These are phyloP conservation scores for Parietaria judaica DNA, from an alignment of 306 rosid genomes.

Conservation along the genomic window DNA sequence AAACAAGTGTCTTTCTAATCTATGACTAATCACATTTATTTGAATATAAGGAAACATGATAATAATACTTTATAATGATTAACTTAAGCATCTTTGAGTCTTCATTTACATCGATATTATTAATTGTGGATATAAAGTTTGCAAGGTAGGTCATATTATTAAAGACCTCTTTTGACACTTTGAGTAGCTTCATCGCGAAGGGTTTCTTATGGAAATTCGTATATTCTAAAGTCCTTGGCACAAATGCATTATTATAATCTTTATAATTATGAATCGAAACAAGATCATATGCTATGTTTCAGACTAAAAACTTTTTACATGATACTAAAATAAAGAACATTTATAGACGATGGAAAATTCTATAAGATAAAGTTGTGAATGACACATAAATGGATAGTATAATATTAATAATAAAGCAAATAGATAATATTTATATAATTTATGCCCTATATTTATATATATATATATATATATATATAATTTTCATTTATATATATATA, in stretches of 20 bases:
- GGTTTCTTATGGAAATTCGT: too few relatives aligned
- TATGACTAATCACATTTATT: constrained; percentile 5
- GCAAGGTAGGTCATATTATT: constrained; percentile 14
- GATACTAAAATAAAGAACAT: neutral
- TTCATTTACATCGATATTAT: constrained; percentile 11
- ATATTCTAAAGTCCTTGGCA: neutral
- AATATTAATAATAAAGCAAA: too few relatives aligned
- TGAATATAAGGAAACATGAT: constrained; percentile 13
- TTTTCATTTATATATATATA: too few relatives aligned
- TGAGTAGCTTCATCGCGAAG: constrained; percentile 15
- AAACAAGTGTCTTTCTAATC: constrained; percentile 37
- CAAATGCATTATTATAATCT: neutral
- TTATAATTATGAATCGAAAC: neutral
- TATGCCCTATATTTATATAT: too few relatives aligned
- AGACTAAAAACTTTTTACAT: neutral
- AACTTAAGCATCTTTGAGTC: constrained; percentile 19
- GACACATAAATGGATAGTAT: too few relatives aligned
- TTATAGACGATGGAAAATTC: too few relatives aligned
- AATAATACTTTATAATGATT: constrained; percentile 26
- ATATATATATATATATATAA: too few relatives aligned
- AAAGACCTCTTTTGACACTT: neutral
- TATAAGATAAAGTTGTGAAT: too few relatives aligned
- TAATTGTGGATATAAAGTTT: constrained; percentile 13
- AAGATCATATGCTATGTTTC: neutral
- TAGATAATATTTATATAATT: too few relatives aligned